Evolutionary conservation across 306 rosid species (phyloP), one percentile per base, ranked within the genome.

Genomic region (Glycine tomentella): DNA sequence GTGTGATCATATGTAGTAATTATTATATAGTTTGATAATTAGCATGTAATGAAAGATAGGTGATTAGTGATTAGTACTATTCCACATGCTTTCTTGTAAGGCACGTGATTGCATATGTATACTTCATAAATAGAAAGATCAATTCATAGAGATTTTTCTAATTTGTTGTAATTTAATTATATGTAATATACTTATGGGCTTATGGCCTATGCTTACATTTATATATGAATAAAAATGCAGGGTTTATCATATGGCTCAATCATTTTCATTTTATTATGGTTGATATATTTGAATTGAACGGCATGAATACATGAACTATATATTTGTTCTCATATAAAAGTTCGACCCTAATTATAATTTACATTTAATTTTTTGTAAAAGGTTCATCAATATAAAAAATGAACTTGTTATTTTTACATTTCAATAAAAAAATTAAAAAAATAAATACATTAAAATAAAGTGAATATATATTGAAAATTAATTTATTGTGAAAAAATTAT

Each of bases 121-220:
- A 25, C 7, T 72, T 15, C 45, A 42, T 42, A 70, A 45, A 75
- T 9, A 15, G 14, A 64, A 74, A 31, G 69, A 55, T 45, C 44
- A 44, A 8, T 81, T 48, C 45, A 25, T 31, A 62, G 69, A 68
- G 49, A 61, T 52, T 65, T 65, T 72, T 73, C 9, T 78, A 17
- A 11, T 25, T 14, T 78, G 5, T 25, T 59, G 44, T 78, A 63
- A 42, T 77, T 12, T 62, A 17, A 25, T 25, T 65, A 62, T 71
- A 16, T 70, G 76, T 77, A 50, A 76, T 12, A 49, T 63, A 76
- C 33, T 31, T 25, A n/a, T n/a, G n/a, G n/a, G n/a, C n/a, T n/a
- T n/a, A 61, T 58, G 62, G 34, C 31, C 4, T 11, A 33, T 61
- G 31, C 1, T 1, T 25, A n/a, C 14, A 9, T 17, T 7, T 16